Evolutionary conservation across 768 basidiomycete genomes (phyloP).

Genomic region (Termitomyces heimii): DNA sequence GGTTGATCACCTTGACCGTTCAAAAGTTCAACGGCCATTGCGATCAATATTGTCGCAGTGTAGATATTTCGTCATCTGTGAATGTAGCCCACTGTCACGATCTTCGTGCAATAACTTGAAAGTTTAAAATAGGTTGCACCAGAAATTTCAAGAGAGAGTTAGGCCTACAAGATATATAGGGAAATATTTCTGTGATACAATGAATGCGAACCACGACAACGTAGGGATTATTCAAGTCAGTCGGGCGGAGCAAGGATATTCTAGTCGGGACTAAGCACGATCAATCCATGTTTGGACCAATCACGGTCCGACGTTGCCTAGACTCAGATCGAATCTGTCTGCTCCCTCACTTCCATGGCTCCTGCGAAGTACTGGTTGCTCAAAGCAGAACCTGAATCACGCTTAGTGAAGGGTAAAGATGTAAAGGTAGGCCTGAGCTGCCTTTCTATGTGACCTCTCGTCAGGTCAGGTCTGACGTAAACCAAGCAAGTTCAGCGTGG

Average conservation of each 20-base stretch:
- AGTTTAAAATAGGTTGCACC: no score
- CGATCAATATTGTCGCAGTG: no score
- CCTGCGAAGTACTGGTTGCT: slow-evolving; percentile 56
- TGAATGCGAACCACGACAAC: no score
- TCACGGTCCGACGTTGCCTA: neutral
- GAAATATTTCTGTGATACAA: no score
- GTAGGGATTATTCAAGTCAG: neutral
- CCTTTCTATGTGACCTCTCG: neutral
- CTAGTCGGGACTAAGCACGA: no score
- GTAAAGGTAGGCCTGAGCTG: slow-evolving; percentile 51
- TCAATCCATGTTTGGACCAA: neutral
- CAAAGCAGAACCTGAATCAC: slow-evolving; percentile 84
- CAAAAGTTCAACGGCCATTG: neutral
- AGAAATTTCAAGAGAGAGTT: no score
- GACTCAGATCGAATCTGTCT: neutral
- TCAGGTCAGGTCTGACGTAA: neutral
- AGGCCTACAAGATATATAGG: neutral
- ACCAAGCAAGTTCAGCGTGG: slow-evolving; percentile 65
- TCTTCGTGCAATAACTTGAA: no score
- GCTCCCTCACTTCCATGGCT: slow-evolving; percentile 6
- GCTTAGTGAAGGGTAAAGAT: slow-evolving; percentile 81
- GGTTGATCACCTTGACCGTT: neutral
- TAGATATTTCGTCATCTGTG: no score
- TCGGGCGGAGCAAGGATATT: no score
- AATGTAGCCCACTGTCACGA: no score